phyloP scores from a whole-genome alignment of 169 alveolate species.

The Eimeria brunetti region DNA sequence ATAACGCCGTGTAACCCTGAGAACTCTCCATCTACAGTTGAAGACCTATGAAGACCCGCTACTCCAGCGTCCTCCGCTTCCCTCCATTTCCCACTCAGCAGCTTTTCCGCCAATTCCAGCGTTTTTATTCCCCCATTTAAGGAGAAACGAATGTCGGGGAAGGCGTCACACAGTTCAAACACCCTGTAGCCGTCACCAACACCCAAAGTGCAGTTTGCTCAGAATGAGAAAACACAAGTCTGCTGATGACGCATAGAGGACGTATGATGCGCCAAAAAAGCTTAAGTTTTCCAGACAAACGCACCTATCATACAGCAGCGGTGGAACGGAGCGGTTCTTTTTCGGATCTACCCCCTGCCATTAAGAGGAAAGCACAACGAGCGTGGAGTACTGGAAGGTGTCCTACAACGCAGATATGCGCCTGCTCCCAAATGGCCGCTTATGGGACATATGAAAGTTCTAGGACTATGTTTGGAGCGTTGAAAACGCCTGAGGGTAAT shows the following conservation, averaged over 20 bases:
- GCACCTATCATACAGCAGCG: slow-evolving; percentile 90
- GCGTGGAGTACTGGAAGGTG: neutral
- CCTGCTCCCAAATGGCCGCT: neutral
- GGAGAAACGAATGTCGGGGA: slow-evolving; percentile 93
- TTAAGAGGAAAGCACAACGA: neutral
- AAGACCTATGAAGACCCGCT: neutral
- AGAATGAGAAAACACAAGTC: neutral
- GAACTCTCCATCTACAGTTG: neutral
- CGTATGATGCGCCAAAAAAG: neutral
- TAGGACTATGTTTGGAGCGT: neutral
- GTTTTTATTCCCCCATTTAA: slow-evolving; percentile 96
- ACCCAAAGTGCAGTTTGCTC: neutral
- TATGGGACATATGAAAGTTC: neutral
- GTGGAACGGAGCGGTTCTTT: slow-evolving; percentile 96
- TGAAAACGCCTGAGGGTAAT: neutral
- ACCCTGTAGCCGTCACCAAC: slow-evolving; percentile 86
- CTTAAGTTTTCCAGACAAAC: neutral
- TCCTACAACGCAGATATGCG: neutral
- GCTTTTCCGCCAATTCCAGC: slow-evolving; percentile 85
- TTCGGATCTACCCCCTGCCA: slow-evolving; percentile 95
- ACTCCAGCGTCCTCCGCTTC: neutral
- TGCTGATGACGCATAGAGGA: neutral
- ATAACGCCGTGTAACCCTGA: slow-evolving; percentile 81
- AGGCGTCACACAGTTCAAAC: slow-evolving; percentile 88
- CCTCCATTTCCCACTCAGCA: slow-evolving; percentile 82